phyloP scores from a whole-genome alignment of 805 yeast genomes.

The Ascoidea tarda region DNA sequence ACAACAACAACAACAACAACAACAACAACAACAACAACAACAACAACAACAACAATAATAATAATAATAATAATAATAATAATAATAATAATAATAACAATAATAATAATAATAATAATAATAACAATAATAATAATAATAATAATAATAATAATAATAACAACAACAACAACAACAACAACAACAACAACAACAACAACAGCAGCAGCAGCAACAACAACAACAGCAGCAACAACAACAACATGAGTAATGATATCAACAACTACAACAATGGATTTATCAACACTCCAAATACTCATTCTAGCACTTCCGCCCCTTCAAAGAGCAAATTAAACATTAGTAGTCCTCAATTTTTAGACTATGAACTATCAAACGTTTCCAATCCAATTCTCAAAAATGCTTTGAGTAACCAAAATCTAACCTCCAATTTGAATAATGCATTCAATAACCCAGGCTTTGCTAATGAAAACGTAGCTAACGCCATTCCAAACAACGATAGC shows the following conservation, averaged over 20 bases:
- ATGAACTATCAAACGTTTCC: not conserved
- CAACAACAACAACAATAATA: not conserved
- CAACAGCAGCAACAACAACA: not conserved
- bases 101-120: not conserved
- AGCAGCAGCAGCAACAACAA: not conserved
- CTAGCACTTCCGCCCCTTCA: not conserved
- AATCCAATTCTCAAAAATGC: not conserved
- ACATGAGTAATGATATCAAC: not conserved
- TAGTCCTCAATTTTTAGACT: not conserved
- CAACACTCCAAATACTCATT: not conserved
- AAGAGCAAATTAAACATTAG: not conserved
- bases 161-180: not conserved
- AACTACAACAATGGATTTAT: slow-evolving; percentile 4
- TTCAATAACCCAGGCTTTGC: no score
- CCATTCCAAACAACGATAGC: no score
- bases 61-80: not conserved
- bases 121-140: not conserved
- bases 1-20: not conserved
- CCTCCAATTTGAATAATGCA: not conserved
- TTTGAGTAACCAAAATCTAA: not conserved
- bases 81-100: not conserved
- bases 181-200: no score
- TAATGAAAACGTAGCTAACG: no score
- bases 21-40: not conserved
- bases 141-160: not conserved